phyloP scores from a whole-genome alignment of 2,329 filamentous ascomycete genomes.

The Cyphellophora europaea region DNA sequence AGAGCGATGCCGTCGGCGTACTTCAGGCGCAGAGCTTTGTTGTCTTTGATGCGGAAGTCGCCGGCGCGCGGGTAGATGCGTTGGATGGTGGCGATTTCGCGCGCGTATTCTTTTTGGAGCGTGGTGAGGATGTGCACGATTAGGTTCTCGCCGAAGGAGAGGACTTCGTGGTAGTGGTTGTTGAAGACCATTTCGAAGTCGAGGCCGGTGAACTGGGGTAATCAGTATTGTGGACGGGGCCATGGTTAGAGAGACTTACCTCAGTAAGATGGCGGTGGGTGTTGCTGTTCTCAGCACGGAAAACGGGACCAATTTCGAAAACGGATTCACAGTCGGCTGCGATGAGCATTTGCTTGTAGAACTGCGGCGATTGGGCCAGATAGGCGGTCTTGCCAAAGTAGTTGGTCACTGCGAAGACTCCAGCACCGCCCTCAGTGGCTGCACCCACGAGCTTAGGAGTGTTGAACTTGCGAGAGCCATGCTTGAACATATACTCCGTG shows the following conservation, averaged over 20 bases:
- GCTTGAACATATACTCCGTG: constrained; percentile 65
- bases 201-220: constrained; percentile 37
- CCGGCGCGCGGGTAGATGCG: constrained; percentile 41
- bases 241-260: constrained; percentile 22
- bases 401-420: constrained; percentile 71
- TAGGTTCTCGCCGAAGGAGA: constrained; percentile 39
- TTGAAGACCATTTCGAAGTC: constrained; percentile 44
- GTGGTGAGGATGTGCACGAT: constrained; percentile 39
- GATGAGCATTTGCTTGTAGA: constrained; percentile 62
- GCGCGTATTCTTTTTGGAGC: constrained; percentile 33
- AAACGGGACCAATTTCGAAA: constrained; percentile 57
- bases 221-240: constrained; percentile 15
- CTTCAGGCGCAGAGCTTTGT: constrained; percentile 38
- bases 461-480: constrained; percentile 74
- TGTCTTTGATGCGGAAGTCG: constrained; percentile 40
- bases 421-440: constrained; percentile 84
- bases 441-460: constrained; percentile 83
- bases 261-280: constrained; percentile 59
- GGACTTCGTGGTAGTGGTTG: constrained; percentile 41
- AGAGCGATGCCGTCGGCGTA: constrained; percentile 41
- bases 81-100: constrained; percentile 36
- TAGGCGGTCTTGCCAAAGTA: constrained; percentile 81
- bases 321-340: constrained; percentile 54
- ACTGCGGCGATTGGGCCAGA: constrained; percentile 55
- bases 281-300: constrained; percentile 60